Base-by-base conservation (phyloP, 352 stramenopile genomes). In the Phytophthora aleatoria region DNA sequence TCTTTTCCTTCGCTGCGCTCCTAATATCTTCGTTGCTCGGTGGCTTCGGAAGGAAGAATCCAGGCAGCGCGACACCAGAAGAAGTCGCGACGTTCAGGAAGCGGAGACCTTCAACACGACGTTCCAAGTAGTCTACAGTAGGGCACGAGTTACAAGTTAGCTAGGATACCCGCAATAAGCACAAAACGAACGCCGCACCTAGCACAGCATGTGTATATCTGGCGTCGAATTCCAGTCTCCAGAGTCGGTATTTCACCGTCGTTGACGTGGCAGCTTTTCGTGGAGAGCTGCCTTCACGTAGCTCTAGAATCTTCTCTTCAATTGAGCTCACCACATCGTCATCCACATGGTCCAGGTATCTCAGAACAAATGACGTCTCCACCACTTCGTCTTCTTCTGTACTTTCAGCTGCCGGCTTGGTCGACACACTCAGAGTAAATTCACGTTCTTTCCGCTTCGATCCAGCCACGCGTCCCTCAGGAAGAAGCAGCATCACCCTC, bases 181-280 rank as follows among this genome's bases (percentile, higher is more conserved):
- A 44, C 3, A 28, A 24, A 20, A 50, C 12, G 36, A 15, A 77
- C 70, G 55, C 76, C 73, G 56, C 61, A 90, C 83, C 74, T 36
- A 94, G 55, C 15, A 91, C 67, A 28, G 64, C 55, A 30, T 77
- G 33, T 26, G 73, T 73, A 47, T 91, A 92, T 41, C 87, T 84
- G 13, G 80, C 78, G 43, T 95, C 87, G 44, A 93, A 88, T 59
- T 95, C 87, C 30, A 94, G 61, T 63, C 77, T 74, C 87, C 87
- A 95, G 1, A 95, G 58, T 44, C 81, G 65, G 39, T 72, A 74
- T 41, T 68, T 74, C 26, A 45, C 15, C 24, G 33, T 53, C 7
- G 51, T 60, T 27, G 74, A 52, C 69, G 41, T 10, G 50, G 42
- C 28, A 38, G 43, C 8, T 64, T 73, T 50, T 50, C 6, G 41